phyloP scores from a whole-genome alignment of 257 asterid species.

The Verbascum thapsus region DNA sequence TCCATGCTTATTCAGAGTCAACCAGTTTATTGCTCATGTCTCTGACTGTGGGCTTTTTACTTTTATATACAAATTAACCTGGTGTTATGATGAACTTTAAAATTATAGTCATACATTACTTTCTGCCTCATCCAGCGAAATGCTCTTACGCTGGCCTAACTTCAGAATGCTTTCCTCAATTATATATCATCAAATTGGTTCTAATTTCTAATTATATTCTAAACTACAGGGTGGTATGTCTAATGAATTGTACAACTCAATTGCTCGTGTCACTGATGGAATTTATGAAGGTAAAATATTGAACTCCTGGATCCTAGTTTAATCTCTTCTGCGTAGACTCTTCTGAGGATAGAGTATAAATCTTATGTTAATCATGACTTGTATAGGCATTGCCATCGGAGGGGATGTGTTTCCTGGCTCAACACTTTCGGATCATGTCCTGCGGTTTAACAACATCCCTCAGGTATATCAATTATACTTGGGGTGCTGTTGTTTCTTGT shows the following conservation, averaged over 20 bases:
- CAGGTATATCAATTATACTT: slow-evolving; percentile 55
- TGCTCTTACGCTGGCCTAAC: not conserved
- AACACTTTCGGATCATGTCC: slow-evolving; percentile 96
- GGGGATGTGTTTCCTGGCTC: slow-evolving; percentile 99
- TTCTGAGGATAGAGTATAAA: slow-evolving; percentile 20
- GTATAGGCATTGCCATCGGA: slow-evolving; percentile 94
- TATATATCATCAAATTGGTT: slow-evolving; percentile 21
- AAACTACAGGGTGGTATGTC: slow-evolving; percentile 97
- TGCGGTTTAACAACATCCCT: slow-evolving; percentile 96
- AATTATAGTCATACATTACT: not conserved
- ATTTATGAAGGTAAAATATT: slow-evolving; percentile 82
- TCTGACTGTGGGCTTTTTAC: slow-evolving; percentile 1
- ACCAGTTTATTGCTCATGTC: not conserved
- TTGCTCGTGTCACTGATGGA: slow-evolving; percentile 98
- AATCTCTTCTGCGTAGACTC: slow-evolving; percentile 15
- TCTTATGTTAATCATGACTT: slow-evolving; percentile 20
- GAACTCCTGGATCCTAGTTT: slow-evolving; percentile 14
- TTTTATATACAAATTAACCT: slow-evolving; percentile 19
- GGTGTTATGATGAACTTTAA: slow-evolving; percentile 12
- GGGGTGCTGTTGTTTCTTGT: slow-evolving; percentile 14
- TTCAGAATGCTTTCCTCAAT: not conserved
- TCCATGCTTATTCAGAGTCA: not conserved
- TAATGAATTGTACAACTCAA: slow-evolving; percentile 85
- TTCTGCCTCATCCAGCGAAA: slow-evolving; percentile 19
- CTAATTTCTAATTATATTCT: slow-evolving; percentile 30